phyloP scores from a whole-genome alignment of 2,329 filamentous ascomycete species.

The Pezizomycotina sp. region DNA sequence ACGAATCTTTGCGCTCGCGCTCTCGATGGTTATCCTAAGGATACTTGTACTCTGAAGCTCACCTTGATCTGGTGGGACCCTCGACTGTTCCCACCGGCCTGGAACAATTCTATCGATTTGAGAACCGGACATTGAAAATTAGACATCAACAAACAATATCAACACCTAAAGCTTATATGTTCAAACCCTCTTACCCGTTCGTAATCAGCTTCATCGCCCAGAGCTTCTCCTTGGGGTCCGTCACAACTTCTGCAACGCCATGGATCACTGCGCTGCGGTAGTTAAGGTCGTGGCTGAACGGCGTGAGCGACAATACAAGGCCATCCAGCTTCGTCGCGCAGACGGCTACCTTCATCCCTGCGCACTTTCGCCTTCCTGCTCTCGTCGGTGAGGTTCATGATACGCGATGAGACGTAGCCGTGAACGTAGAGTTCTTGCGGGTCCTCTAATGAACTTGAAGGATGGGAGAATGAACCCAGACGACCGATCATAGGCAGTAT shows the following conservation, averaged over 20 bases:
- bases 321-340: slow-evolving; percentile 63
- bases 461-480: slow-evolving; percentile 53
- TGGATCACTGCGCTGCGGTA: slow-evolving; percentile 69
- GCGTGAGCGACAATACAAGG: slow-evolving; percentile 60
- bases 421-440: slow-evolving; percentile 65
- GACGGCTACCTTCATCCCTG: slow-evolving; percentile 54
- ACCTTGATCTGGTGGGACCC: slow-evolving; percentile 51
- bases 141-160: too few relatives aligned
- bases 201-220: slow-evolving; percentile 69
- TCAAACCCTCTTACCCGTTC: too few relatives aligned
- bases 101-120: slow-evolving; percentile 53
- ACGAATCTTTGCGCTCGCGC: slow-evolving; percentile 60
- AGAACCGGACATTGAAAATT: too few relatives aligned
- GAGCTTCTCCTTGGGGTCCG: slow-evolving; percentile 50
- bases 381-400: slow-evolving; percentile 44
- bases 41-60: slow-evolving; percentile 64
- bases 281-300: slow-evolving; percentile 70
- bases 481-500: slow-evolving; percentile 75
- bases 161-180: too few relatives aligned
- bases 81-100: slow-evolving; percentile 50
- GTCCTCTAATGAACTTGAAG: slow-evolving; percentile 44
- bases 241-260: slow-evolving; percentile 53
- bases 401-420: slow-evolving; percentile 62
- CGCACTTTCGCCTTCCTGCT: slow-evolving; percentile 26
- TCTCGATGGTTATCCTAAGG: slow-evolving; percentile 48